phyloP scores from a whole-genome alignment of 106 monocot genomes.

The Agapanthus africanus region DNA sequence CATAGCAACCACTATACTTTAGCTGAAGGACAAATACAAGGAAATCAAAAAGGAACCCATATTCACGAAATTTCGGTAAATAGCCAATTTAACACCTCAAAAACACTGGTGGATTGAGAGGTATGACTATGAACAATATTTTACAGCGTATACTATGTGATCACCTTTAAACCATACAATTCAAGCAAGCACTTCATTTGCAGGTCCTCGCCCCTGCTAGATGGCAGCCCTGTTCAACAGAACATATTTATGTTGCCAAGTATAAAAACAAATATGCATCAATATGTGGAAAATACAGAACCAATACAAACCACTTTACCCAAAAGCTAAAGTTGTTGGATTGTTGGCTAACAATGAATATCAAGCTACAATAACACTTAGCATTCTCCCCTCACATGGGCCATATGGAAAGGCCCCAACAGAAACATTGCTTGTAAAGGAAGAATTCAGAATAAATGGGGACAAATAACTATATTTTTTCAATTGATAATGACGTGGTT shows the following conservation, averaged over 20 bases:
- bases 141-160: not conserved
- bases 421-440: too few species aligned
- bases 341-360: too few species aligned
- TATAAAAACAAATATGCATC: not conserved
- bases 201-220: conserved; percentile 84
- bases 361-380: too few species aligned
- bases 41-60: not conserved
- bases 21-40: not conserved
- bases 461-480: too few species aligned
- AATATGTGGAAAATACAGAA: not conserved
- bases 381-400: too few species aligned
- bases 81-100: not conserved
- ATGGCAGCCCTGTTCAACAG: conserved; percentile 56
- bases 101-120: not conserved
- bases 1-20: not conserved
- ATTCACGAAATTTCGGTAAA: not conserved
- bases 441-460: too few species aligned
- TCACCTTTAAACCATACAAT: conserved; percentile 94
- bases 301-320: too few species aligned
- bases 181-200: conserved; percentile 97
- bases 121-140: not conserved
- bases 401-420: too few species aligned
- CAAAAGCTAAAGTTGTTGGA: too few species aligned
- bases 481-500: too few species aligned
- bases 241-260: not conserved